Evolutionary conservation across 345 rosid species (phyloP), one percentile per base, ranked within the genome.

Genomic region (Brassica rapa): DNA sequence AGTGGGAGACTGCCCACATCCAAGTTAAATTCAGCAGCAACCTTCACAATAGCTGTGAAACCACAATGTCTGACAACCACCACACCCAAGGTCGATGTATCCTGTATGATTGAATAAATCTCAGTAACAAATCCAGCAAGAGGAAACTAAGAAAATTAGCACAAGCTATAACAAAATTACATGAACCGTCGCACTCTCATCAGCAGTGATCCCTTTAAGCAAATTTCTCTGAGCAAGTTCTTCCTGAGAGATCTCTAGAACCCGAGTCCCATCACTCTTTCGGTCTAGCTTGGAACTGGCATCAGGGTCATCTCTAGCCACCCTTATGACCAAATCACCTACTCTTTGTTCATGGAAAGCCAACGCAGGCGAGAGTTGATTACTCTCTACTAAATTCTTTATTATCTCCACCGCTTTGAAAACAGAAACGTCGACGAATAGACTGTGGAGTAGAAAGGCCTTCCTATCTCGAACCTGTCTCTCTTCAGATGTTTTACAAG

Each of bases 401-500:
- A 94, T 88, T 8, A 87, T 84, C 32, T 83, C 83, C 60, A 88
- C 87, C 23, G 98, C 97, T 86, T 85, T 93, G 75, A 87, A 85
- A 76, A 94, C 96, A 29, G 98, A 88, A 76, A 88, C 83, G 69
- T 94, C 98, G 71, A 94, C 93, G 76, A 94, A 94, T 84, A 89
- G 80, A 79, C 90, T 87, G 79, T 94, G 98, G 71, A 94, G 94
- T 78, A 93, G 80, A 77, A 94, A 91, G 61, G 97, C 98, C 76
- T 94, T 91, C 69, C 92, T 80, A 79, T 94, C 98, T 82, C 98
- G 91, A 39, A 83, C 85, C 81, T 93, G 91, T 85, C 98, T 93
- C 88, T 94, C 98, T 80, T 94, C 98, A 27, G 93, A 85, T n/a
- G 98, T 91, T 85, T 91, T 89, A 83, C 98, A 93, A 73, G 98